Conservation (phyloP, 2,329 filamentous ascomycete genomes). For the Cladosporium halotolerans region DNA sequence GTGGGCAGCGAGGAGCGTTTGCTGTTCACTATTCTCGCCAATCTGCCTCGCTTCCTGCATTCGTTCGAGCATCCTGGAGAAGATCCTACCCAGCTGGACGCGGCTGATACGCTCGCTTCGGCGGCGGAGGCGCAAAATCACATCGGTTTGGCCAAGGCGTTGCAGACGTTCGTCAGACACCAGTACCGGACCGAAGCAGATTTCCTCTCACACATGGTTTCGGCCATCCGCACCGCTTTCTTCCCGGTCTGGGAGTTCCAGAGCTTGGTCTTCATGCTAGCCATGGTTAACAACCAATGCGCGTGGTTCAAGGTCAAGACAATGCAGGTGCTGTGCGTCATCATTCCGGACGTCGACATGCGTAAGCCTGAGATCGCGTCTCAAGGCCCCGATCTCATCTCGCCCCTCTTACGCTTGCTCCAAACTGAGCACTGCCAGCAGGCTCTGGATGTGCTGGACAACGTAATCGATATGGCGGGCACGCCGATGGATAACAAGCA, state of each 20-base stretch:
- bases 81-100: slow-evolving; percentile 52
- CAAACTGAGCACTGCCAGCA: slow-evolving; percentile 93
- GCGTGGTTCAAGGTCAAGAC: slow-evolving; percentile 89
- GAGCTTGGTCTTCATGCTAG: slow-evolving; percentile 83
- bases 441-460: slow-evolving; percentile 83
- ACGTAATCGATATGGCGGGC: slow-evolving; percentile 89
- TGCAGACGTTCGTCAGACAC: slow-evolving; percentile 63
- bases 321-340: slow-evolving; percentile 78
- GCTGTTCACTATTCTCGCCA: slow-evolving; percentile 83
- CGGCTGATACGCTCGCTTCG: slow-evolving; percentile 62
- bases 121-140: slow-evolving; percentile 69
- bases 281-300: slow-evolving; percentile 79
- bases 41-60: slow-evolving; percentile 77
- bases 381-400: slow-evolving; percentile 91
- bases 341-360: slow-evolving; percentile 91
- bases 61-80: slow-evolving; percentile 62
- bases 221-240: slow-evolving; percentile 68
- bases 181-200: slow-evolving; percentile 64
- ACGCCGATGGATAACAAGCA: slow-evolving; percentile 86
- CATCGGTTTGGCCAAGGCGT: slow-evolving; percentile 58
- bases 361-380: slow-evolving; percentile 80
- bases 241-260: slow-evolving; percentile 77
- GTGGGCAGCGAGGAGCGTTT: slow-evolving; percentile 77
- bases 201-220: slow-evolving; percentile 68
- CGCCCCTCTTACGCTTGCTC: slow-evolving; percentile 77